Base-by-base conservation (phyloP, 225 moss, liverwort and hornwort genomes). In the Sphagnum contortum region DNA sequence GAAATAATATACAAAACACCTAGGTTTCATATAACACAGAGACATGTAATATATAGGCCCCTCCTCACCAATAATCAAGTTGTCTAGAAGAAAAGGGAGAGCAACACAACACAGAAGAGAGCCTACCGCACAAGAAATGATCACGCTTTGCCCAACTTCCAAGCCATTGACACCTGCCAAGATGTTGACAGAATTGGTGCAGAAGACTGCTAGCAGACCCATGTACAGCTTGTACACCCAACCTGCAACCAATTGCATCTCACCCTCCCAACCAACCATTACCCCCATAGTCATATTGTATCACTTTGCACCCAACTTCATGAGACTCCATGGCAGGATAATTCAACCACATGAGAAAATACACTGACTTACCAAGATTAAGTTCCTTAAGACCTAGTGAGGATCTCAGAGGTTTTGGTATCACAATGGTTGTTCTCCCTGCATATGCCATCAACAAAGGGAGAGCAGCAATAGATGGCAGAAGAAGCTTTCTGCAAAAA, bases 111-210 rank as follows among this genome's bases (percentile, higher is more conserved):
- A 29, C 29, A 29, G 29, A 29, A 70, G 67, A 64, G 66, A 49
- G 66, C 91, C 45, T 79, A 94, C 94, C 69, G 94, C 94, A 87
- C 88, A 89, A 54, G 89, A 83, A 64, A 93, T 98, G 50, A 93
- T 73, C 29, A 98, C 81, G 77, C 89, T 89, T 72, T 98, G 93
- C 11, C 98, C 98, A 45, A 93, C 93, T 84, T 93, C 98, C 73
- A 93, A 65, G 58, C 98, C 98, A 80, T 98, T 93, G 68, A 98
- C 91, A 70, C 98, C 98, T 67, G 98, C 98, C 71, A 89, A 81
- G 63, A 98, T 98, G 70, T 98, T 98, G 55, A 98, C 73, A 60
- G 98, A 98, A 46, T 98, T 98, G 73, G 93, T 93, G 84, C 93
- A 98, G 74, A 98, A 98, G 51, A 98, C 93, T 58, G 93, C 91